These are phyloP conservation scores for Teratosphaeria destructans DNA, from an alignment of 2,329 filamentous ascomycete genomes.

Conservation along the genomic window DNA sequence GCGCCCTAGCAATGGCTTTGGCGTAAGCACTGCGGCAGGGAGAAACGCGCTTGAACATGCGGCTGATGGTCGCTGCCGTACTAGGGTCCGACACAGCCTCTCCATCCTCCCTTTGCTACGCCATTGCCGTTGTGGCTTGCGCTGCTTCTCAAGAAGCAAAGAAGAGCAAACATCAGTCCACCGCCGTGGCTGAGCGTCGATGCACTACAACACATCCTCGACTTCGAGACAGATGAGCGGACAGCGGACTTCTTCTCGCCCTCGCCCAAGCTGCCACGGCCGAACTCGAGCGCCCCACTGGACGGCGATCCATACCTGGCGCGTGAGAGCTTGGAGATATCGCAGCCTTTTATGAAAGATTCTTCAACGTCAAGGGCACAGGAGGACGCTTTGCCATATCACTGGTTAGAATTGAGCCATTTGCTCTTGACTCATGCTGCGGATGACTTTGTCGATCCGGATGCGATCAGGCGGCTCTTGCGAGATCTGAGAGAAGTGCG, in stretches of 20 bases:
- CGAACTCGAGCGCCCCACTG: slow-evolving; percentile 23
- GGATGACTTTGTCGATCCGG: slow-evolving; percentile 68
- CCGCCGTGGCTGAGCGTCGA: slow-evolving; percentile 77
- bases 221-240: slow-evolving; percentile 61
- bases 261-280: slow-evolving; percentile 55
- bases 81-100: slow-evolving; percentile 65
- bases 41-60: not conserved
- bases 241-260: slow-evolving; percentile 65
- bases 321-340: slow-evolving; percentile 19
- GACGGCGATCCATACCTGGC: slow-evolving; percentile 19
- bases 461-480: slow-evolving; percentile 63
- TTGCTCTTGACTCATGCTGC: slow-evolving; percentile 74
- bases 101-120: slow-evolving; percentile 72
- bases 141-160: slow-evolving; percentile 85
- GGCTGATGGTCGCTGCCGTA: slow-evolving; percentile 2
- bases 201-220: slow-evolving; percentile 66
- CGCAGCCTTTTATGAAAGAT: slow-evolving; percentile 62
- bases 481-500: slow-evolving; percentile 78
- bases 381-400: slow-evolving; percentile 69
- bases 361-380: slow-evolving; percentile 62
- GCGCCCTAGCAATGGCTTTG: slow-evolving; percentile 18
- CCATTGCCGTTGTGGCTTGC: slow-evolving; percentile 88
- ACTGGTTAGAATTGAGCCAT: slow-evolving; percentile 89
- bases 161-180: slow-evolving; percentile 82
- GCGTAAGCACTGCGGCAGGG: slow-evolving; percentile 13